These are phyloP conservation scores for Chrysosphaeria jannelii DNA, from an alignment of 2,329 filamentous ascomycete species.

Conservation along the genomic window DNA sequence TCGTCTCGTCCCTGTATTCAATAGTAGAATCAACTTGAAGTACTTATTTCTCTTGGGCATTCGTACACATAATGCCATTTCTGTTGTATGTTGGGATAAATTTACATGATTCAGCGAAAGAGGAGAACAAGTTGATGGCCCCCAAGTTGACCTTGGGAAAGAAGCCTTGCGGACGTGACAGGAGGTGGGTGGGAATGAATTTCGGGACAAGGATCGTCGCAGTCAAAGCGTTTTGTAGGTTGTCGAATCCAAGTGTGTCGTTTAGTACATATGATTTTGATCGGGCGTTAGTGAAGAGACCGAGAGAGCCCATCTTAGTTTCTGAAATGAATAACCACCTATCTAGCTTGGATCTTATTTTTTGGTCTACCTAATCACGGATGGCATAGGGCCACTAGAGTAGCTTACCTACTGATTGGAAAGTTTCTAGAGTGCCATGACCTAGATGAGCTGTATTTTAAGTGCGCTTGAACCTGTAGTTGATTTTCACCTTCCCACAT, in stretches of 20 bases:
- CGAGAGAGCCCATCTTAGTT: too few relatives aligned
- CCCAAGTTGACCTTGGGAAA: not conserved
- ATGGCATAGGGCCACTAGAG: too few relatives aligned
- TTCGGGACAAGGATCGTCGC: not conserved
- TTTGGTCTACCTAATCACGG: too few relatives aligned
- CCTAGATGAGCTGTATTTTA: too few relatives aligned
- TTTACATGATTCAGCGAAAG: not conserved
- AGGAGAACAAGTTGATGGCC: not conserved
- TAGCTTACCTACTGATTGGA: too few relatives aligned
- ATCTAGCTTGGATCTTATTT: too few relatives aligned
- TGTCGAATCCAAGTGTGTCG: not conserved
- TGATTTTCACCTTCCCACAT: too few relatives aligned
- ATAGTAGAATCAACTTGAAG: constrained; percentile 1
- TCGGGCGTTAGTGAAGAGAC: too few relatives aligned
- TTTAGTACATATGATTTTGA: constrained; percentile 2
- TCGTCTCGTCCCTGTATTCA: constrained; percentile 1
- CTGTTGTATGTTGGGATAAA: constrained; percentile 1
- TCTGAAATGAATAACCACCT: too few relatives aligned
- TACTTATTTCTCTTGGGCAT: not conserved
- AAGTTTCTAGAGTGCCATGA: too few relatives aligned
- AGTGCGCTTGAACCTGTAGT: too few relatives aligned
- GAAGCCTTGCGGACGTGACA: not conserved
- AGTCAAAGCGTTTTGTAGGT: constrained; percentile 1
- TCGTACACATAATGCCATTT: constrained; percentile 1
- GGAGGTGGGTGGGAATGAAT: not conserved